These are phyloP conservation scores for Calonectria pseudoturangicola DNA, from an alignment of 2,329 filamentous ascomycete species.

Conservation along the genomic window DNA sequence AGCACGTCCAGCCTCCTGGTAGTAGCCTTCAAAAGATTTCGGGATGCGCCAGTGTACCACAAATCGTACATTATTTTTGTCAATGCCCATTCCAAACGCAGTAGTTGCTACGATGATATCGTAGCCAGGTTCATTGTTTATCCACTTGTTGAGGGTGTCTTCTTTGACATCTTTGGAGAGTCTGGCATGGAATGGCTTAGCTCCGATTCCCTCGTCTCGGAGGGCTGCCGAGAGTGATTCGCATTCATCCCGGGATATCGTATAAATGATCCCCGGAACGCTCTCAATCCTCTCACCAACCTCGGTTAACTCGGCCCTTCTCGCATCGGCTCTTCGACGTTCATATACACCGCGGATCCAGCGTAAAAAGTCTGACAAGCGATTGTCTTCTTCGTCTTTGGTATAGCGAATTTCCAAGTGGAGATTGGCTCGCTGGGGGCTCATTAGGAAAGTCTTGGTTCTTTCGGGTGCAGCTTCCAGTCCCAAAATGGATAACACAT, in stretches of 20 bases:
- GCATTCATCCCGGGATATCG: slow-evolving; percentile 83
- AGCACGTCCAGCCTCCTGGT: slow-evolving; percentile 94
- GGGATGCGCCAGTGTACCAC: slow-evolving; percentile 96
- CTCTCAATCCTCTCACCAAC: slow-evolving; percentile 75
- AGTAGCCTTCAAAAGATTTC: slow-evolving; percentile 96
- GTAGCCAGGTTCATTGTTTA: slow-evolving; percentile 83
- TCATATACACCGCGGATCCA: slow-evolving; percentile 86
- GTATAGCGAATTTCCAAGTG: slow-evolving; percentile 94
- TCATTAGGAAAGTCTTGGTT: slow-evolving; percentile 87
- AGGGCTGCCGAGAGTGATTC: slow-evolving; percentile 81
- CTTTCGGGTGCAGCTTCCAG: slow-evolving; percentile 75
- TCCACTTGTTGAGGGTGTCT: slow-evolving; percentile 82
- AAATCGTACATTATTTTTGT: slow-evolving; percentile 95
- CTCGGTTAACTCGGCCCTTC: slow-evolving; percentile 75
- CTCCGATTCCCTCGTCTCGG: slow-evolving; percentile 81
- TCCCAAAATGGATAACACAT: slow-evolving; percentile 85
- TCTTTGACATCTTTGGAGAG: slow-evolving; percentile 81
- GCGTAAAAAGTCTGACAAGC: slow-evolving; percentile 82
- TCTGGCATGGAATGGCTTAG: slow-evolving; percentile 83
- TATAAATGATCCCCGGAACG: slow-evolving; percentile 88
- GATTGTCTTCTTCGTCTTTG: slow-evolving; percentile 82
- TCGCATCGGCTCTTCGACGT: slow-evolving; percentile 77
- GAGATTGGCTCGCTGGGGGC: slow-evolving; percentile 88
- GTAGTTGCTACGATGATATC: slow-evolving; percentile 96
- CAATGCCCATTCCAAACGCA: slow-evolving; percentile 98